Evolutionary conservation across 148 eudicot species (phyloP).

Genomic region (Dianthus caryophyllus): DNA sequence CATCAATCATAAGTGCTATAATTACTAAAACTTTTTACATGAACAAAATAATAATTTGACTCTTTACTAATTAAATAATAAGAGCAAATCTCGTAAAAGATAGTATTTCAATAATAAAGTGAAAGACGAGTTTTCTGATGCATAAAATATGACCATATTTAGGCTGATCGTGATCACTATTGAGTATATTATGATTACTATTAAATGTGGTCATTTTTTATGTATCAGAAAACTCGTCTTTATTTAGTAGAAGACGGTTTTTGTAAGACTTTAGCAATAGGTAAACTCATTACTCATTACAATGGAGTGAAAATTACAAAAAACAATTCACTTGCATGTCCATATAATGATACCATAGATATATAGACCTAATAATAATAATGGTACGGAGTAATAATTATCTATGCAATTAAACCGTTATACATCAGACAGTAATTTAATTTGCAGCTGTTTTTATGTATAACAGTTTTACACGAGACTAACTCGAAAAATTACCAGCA

Average conservation of each 20-base stretch:
- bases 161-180: too few species aligned
- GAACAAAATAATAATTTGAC: constrained; percentile 13
- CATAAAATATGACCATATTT: too few species aligned
- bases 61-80: background rate
- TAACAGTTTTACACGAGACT: background rate
- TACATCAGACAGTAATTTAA: too few species aligned
- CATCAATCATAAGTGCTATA: constrained; percentile 50
- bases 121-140: too few species aligned
- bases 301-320: constrained; percentile 14
- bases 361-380: constrained; percentile 6
- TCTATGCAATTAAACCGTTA: background rate
- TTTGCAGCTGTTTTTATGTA: too few species aligned
- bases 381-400: constrained; percentile 12
- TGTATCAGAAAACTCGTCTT: too few species aligned
- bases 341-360: constrained; percentile 13
- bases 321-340: constrained; percentile 21
- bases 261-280: too few species aligned
- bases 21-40: constrained; percentile 36
- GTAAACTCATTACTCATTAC: background rate
- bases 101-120: too few species aligned
- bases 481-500: constrained; percentile 27
- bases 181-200: too few species aligned
- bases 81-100: too few species aligned
- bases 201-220: too few species aligned
- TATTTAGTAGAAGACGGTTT: too few species aligned